phyloP scores from a whole-genome alignment of 345 rosid species.

The Pugionium cornutum region DNA sequence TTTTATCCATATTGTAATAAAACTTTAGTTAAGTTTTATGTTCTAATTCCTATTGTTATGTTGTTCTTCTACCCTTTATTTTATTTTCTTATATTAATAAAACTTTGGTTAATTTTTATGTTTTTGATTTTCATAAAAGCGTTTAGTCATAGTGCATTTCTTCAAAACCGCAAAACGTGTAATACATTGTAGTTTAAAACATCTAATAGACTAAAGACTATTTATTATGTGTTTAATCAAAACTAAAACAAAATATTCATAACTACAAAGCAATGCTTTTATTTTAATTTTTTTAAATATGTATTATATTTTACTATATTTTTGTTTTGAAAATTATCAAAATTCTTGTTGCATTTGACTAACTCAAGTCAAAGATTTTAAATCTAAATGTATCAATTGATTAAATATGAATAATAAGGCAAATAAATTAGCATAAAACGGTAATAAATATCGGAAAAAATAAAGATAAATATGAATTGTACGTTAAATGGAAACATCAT shows the following conservation, averaged over 20 bases:
- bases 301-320: not conserved
- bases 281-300: too few species aligned
- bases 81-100: slow-evolving; percentile 13
- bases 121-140: not conserved
- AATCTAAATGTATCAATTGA: not conserved
- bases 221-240: not conserved
- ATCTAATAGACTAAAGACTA: not conserved
- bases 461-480: not conserved
- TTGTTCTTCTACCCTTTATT: not conserved
- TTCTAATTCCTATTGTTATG: not conserved
- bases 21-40: not conserved
- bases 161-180: not conserved
- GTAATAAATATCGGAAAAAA: not conserved
- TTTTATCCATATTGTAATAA: not conserved
- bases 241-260: not conserved
- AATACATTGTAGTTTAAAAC: not conserved
- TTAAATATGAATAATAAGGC: not conserved
- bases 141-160: not conserved
- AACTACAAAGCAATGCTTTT: not conserved
- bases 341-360: slow-evolving; percentile 3
- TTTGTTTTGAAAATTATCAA: not conserved
- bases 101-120: not conserved
- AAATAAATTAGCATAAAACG: not conserved
- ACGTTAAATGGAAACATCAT: not conserved
- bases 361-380: slow-evolving; percentile 11